Conservation (phyloP, 148 eudicot species). For the Polygonum maritimum region DNA sequence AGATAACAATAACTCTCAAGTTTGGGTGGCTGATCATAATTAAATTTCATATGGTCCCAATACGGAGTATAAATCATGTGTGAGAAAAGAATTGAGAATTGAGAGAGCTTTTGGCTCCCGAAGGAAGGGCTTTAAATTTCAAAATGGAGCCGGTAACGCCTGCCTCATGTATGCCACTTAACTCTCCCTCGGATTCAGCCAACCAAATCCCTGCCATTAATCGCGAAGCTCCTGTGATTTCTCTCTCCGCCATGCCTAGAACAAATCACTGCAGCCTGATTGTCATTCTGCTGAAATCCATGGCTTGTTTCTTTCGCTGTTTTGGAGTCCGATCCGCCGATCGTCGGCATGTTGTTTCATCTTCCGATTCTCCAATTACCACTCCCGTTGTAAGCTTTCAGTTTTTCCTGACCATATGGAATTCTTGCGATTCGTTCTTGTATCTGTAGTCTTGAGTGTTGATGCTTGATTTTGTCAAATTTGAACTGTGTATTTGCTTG, state of each 20-base stretch:
- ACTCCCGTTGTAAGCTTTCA: not conserved
- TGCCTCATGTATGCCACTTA: not conserved
- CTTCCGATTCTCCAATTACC: not conserved
- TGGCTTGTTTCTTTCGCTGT: slow-evolving; percentile 8
- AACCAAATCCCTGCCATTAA: not conserved
- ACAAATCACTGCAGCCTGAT: slow-evolving; percentile 3
- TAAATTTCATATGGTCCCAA: not conserved
- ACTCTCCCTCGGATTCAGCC: not conserved
- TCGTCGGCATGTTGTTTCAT: not conserved
- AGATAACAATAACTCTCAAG: too few species aligned
- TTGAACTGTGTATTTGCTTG: not conserved
- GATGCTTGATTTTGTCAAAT: not conserved
- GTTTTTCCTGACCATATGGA: not conserved
- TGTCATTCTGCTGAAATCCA: not conserved
- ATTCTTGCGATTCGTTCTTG: not conserved
- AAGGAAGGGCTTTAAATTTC: slow-evolving; percentile 1
- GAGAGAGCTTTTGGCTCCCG: not conserved
- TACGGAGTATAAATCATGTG: not conserved
- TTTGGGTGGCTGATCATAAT: too few species aligned
- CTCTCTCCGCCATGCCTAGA: slow-evolving; percentile 1
- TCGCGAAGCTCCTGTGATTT: not conserved
- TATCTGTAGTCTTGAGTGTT: not conserved
- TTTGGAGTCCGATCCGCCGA: not conserved
- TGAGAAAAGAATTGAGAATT: not conserved
- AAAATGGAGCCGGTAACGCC: slow-evolving; percentile 1